A percentile compares a stretch with the other conserved stretches of the same genome.
Conservation (phyloP, 768 basidiomycete species). For the Nevesoporus exiguus region DNA sequence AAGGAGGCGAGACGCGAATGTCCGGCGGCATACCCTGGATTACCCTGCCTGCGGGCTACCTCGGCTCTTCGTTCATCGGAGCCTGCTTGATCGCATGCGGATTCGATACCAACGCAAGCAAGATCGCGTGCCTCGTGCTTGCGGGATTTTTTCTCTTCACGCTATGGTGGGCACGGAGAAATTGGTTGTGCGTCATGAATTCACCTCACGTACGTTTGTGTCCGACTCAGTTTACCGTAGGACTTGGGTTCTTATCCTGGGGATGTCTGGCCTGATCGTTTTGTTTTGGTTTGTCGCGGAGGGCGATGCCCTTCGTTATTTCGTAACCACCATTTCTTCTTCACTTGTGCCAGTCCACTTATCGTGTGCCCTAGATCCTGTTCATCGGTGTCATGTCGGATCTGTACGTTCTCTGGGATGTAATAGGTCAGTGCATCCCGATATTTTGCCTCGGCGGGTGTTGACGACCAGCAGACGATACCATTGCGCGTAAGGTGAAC, state of each 20-base stretch:
- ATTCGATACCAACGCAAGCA: constrained; percentile 86
- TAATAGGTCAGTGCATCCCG: constrained; percentile 54
- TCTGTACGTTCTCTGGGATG: constrained; percentile 86
- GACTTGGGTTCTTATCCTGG: constrained; percentile 73
- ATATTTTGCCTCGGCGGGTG: neutral
- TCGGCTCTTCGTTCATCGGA: constrained; percentile 84
- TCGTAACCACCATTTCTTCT: constrained; percentile 43
- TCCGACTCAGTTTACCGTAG: constrained; percentile 33
- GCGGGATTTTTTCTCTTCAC: constrained; percentile 86
- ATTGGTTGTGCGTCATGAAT: constrained; percentile 55
- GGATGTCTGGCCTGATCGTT: constrained; percentile 76
- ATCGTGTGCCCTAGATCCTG: constrained; percentile 47
- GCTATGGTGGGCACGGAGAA: constrained; percentile 81
- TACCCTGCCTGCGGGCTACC: constrained; percentile 82
- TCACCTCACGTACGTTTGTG: too few relatives aligned
- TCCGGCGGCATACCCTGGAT: constrained; percentile 80
- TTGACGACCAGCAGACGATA: constrained; percentile 57
- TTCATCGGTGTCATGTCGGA: constrained; percentile 89
- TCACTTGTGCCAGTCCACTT: neutral
- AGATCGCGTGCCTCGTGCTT: constrained; percentile 74
- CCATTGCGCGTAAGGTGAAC: constrained; percentile 79
- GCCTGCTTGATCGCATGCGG: constrained; percentile 85
- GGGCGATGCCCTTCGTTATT: constrained; percentile 70
- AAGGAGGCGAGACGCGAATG: constrained; percentile 86
- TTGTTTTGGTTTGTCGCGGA: constrained; percentile 82